A percentile compares a stretch with the other conserved stretches of the same genome.
Evolutionary conservation across 2,329 filamentous ascomycete genomes (phyloP).

Genomic region (Trichoderma sp.): DNA sequence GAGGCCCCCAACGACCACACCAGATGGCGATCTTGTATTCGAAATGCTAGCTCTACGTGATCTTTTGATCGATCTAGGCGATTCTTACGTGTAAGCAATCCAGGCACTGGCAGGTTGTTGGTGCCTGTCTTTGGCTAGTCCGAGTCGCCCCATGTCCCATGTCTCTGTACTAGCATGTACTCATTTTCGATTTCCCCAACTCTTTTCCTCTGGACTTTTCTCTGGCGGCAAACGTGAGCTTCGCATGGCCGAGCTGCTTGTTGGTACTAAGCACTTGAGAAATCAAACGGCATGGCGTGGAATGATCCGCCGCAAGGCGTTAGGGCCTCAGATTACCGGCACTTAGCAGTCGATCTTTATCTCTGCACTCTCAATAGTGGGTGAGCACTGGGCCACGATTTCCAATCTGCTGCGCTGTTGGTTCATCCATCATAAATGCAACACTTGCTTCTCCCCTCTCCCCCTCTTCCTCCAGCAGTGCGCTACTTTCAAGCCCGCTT

Average conservation of each 20-base stretch:
- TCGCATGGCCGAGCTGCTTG: neutral
- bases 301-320: slow-evolving; percentile 26
- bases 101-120: slow-evolving; percentile 38
- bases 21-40: neutral
- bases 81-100: slow-evolving; percentile 30
- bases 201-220: neutral
- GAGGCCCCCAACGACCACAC: slow-evolving; percentile 13
- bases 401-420: neutral
- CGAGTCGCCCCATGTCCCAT: neutral
- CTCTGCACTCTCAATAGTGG: neutral
- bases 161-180: neutral
- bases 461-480: neutral
- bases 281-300: slow-evolving; percentile 17
- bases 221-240: neutral
- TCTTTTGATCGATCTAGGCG: slow-evolving; percentile 6
- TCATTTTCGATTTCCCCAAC: neutral
- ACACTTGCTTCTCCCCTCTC: neutral
- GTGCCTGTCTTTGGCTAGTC: slow-evolving; percentile 27
- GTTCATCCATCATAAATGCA: neutral
- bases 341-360: slow-evolving; percentile 10
- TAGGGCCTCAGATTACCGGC: slow-evolving; percentile 29
- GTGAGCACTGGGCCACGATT: neutral
- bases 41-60: neutral
- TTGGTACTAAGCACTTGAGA: slow-evolving; percentile 4
- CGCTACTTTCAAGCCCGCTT: neutral